A percentile compares a stretch with the other conserved stretches of the same genome.
Conservation (phyloP, 305 asterid species). For the Fraxinus baroniana region DNA sequence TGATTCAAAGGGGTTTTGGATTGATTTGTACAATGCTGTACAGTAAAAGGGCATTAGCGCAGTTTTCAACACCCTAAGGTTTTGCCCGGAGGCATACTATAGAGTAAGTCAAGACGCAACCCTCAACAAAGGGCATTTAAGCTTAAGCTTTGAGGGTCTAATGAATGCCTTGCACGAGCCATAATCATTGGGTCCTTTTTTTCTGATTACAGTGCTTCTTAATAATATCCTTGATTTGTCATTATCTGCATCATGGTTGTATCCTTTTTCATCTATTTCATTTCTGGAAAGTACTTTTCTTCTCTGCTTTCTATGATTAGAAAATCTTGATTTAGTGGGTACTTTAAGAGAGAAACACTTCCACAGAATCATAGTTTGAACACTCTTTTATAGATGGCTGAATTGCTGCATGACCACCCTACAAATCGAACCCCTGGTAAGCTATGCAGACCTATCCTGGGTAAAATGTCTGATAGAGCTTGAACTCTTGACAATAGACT, state of each 20-base stretch:
- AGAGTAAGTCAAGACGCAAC: neutral
- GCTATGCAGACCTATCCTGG: neutral
- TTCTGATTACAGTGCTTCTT: neutral
- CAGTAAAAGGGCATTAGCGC: neutral
- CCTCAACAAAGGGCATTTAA: neutral
- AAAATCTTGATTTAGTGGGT: neutral
- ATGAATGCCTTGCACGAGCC: neutral
- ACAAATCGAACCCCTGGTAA: neutral
- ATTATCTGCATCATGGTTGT: neutral
- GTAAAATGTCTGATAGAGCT: neutral
- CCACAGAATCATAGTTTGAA: neutral
- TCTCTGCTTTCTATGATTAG: neutral
- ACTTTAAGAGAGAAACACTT: neutral
- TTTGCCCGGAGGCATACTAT: neutral
- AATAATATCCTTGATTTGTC: neutral
- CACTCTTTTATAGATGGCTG: neutral
- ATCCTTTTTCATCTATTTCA: neutral
- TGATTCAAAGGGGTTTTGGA: neutral
- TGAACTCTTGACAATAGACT: neutral
- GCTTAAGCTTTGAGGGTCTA: neutral
- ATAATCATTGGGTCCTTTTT: neutral
- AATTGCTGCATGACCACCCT: neutral
- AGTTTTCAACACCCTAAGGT: neutral
- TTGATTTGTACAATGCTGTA: neutral
- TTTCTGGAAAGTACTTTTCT: neutral